phyloP scores from a whole-genome alignment of 2,329 filamentous ascomycete species.

The Apiospora rasikravindrae region DNA sequence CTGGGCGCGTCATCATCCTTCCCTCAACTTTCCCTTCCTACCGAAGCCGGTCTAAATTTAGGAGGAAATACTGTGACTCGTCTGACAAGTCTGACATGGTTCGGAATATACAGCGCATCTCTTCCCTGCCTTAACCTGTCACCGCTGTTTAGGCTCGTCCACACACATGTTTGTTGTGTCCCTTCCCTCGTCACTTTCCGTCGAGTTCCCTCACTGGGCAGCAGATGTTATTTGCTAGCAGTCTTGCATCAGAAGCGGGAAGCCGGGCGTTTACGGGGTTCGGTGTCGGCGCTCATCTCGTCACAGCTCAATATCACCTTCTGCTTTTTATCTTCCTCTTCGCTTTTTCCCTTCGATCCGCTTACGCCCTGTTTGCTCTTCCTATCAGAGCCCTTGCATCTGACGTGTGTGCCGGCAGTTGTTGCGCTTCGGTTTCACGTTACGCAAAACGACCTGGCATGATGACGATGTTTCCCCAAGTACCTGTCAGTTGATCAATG shows the following conservation, averaged over 20 bases:
- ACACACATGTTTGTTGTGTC: background rate
- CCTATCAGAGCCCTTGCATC: constrained; percentile 13
- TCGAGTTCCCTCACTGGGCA: background rate
- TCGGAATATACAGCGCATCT: background rate
- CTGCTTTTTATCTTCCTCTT: background rate
- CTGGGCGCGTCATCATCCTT: constrained; percentile 1
- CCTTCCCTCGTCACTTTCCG: background rate
- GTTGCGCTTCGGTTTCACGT: constrained; percentile 12
- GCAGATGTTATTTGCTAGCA: background rate
- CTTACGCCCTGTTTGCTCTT: background rate
- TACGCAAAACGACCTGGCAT: background rate
- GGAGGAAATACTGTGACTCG: background rate
- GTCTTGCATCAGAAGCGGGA: constrained; percentile 4
- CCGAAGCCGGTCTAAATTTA: background rate
- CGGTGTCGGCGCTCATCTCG: background rate
- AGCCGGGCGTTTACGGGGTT: constrained; percentile 3
- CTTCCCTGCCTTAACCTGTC: background rate
- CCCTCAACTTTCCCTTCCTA: background rate
- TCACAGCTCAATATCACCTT: background rate
- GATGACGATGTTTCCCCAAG: background rate
- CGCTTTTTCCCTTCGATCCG: background rate
- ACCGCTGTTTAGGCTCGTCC: background rate
- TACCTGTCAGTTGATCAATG: background rate
- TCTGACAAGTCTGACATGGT: constrained; percentile 14
- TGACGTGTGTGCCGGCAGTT: background rate